phyloP scores from a whole-genome alignment of 1,284 basidiomycete genomes.

The Mycena sp. region DNA sequence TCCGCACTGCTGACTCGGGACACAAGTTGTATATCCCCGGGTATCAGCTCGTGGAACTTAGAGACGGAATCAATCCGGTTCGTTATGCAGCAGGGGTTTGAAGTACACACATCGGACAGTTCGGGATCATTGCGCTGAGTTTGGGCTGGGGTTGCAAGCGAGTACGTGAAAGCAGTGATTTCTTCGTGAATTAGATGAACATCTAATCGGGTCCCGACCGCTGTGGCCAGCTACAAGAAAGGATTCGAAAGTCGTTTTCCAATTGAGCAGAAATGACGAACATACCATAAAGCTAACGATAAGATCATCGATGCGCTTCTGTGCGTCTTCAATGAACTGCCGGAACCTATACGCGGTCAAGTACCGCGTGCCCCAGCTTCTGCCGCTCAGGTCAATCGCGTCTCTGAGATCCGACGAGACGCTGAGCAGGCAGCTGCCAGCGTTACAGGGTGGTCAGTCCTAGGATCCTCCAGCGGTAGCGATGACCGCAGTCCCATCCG shows the following conservation, averaged over 20 bases:
- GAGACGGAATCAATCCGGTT: neutral
- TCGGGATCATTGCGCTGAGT: neutral
- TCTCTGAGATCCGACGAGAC: slow-evolving; percentile 1
- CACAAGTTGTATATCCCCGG: slow-evolving; percentile 4
- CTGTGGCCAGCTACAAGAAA: slow-evolving; percentile 4
- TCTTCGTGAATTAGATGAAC: neutral
- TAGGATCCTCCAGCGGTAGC: no score
- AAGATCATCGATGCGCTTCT: slow-evolving; percentile 4
- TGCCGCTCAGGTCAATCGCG: neutral
- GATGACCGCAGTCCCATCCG: neutral
- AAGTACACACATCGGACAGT: neutral
- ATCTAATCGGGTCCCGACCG: neutral
- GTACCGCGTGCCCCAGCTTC: slow-evolving; percentile 7
- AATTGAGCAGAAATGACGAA: neutral
- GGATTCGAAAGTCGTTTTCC: neutral
- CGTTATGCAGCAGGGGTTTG: neutral
- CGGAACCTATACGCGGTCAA: slow-evolving; percentile 6
- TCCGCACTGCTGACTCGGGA: neutral
- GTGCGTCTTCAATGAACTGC: neutral
- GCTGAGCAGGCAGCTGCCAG: slow-evolving; percentile 4
- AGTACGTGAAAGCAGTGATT: neutral
- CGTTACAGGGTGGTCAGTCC: neutral
- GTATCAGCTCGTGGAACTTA: slow-evolving; percentile 8
- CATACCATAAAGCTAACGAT: slow-evolving; percentile 8
- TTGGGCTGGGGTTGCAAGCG: neutral